These are phyloP conservation scores for Aplosporella prunicola DNA, from an alignment of 2,329 filamentous ascomycete genomes.

Conservation along the genomic window DNA sequence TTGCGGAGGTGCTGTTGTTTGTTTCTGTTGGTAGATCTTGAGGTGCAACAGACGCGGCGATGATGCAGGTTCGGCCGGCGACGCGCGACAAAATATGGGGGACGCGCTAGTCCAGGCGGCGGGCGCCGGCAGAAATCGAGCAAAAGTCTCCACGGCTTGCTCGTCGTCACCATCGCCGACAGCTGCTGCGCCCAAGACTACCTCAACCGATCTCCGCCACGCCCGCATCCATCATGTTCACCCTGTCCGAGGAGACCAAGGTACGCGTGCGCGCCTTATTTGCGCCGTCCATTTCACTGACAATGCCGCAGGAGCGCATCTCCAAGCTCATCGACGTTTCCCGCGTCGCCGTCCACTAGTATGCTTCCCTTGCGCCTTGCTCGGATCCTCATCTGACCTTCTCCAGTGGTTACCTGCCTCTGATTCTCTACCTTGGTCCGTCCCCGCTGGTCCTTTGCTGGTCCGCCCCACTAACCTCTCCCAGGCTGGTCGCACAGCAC, in stretches of 20 bases:
- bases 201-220: no score
- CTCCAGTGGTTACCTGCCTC: constrained; percentile 78
- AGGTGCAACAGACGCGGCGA: no score
- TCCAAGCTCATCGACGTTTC: constrained; percentile 92
- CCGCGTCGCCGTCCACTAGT: constrained; percentile 93
- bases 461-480: not conserved
- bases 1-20: no score
- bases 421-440: constrained; percentile 93
- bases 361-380: constrained; percentile 30
- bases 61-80: no score
- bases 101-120: no score
- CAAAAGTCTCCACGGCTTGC: no score
- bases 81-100: no score
- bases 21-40: no score
- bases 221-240: constrained; percentile 33
- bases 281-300: constrained; percentile 13
- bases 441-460: not conserved
- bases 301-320: constrained; percentile 77
- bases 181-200: no score
- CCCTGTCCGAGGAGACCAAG: constrained; percentile 94
- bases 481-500: constrained; percentile 89
- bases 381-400: constrained; percentile 18
- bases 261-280: constrained; percentile 40
- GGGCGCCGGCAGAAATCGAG: no score
- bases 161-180: no score